Percentiles rank a stretch among this genome's conserved stretches.
phyloP scores from a whole-genome alignment of 306 rosid species.

The Casuarina cunninghamiana region DNA sequence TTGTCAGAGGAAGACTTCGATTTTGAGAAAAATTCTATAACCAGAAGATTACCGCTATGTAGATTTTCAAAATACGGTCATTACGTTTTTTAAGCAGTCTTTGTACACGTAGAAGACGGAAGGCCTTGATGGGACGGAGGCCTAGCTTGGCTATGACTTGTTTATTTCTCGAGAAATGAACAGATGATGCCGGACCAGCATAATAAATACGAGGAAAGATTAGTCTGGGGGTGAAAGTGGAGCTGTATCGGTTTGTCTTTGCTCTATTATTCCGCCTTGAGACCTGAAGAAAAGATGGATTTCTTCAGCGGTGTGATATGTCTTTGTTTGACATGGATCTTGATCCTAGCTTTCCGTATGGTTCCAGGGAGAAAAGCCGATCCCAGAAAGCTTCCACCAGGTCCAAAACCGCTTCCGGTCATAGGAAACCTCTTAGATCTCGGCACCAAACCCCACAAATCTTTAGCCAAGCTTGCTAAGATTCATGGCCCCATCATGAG shows the following conservation, averaged over 20 bases:
- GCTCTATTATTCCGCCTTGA: neutral
- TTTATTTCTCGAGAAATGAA: too few relatives aligned
- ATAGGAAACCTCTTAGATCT: conserved; percentile 53
- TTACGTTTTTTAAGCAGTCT: too few relatives aligned
- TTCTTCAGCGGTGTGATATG: neutral
- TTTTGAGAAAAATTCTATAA: too few relatives aligned
- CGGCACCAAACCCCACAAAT: conserved; percentile 49
- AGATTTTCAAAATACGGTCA: too few relatives aligned
- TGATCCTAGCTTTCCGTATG: conserved; percentile 17
- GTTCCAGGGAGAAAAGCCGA: neutral
- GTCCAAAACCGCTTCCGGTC: conserved; percentile 40
- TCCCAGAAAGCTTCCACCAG: conserved; percentile 44
- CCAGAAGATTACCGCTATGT: too few relatives aligned
- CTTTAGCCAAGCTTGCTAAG: conserved; percentile 36
- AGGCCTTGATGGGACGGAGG: too few relatives aligned
- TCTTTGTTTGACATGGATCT: conserved; percentile 19
- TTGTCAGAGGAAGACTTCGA: too few relatives aligned
- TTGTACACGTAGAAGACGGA: too few relatives aligned
- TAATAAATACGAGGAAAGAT: too few relatives aligned
- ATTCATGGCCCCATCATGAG: conserved; percentile 50
- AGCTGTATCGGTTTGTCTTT: neutral
- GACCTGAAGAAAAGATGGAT: neutral
- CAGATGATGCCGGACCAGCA: too few relatives aligned
- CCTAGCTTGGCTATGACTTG: too few relatives aligned
- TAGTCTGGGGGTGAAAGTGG: too few relatives aligned